A percentile compares a stretch with the other conserved stretches of the same genome.
Conservation (phyloP, 139 green algal species). For the Gonium pectorale region DNA sequence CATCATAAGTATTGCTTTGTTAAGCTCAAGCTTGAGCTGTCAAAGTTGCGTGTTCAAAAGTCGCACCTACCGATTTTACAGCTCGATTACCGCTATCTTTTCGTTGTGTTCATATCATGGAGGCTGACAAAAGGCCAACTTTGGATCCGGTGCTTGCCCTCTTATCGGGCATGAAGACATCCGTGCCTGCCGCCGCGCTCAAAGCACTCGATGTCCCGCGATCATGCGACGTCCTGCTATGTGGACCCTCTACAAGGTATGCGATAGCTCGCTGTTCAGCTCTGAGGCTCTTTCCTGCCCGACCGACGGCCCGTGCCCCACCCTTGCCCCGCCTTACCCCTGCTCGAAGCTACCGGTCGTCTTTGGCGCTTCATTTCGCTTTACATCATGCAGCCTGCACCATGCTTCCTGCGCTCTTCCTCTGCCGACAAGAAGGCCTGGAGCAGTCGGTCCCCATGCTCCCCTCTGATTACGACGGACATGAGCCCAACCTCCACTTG, state of each 20-base stretch:
- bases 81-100: too few species aligned
- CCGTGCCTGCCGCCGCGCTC: too few species aligned
- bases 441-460: constrained; percentile 20
- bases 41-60: too few species aligned
- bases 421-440: constrained; percentile 20
- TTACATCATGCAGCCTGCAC: background rate
- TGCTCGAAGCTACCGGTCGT: background rate
- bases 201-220: too few species aligned
- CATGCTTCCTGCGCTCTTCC: constrained; percentile 7
- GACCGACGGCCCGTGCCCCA: too few species aligned
- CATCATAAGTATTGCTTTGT: too few species aligned
- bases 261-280: too few species aligned
- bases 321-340: background rate
- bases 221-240: background rate
- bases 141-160: background rate
- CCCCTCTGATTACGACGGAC: background rate
- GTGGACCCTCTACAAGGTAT: background rate
- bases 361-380: constrained; percentile 38
- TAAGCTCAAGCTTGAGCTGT: too few species aligned
- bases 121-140: too few species aligned
- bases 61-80: too few species aligned
- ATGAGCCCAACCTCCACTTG: background rate
- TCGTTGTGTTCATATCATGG: too few species aligned
- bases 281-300: too few species aligned
- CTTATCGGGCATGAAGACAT: constrained; percentile 8